Percentiles rank a stretch among this genome's conserved stretches.
Evolutionary conservation across 441 rosid species (phyloP).

Genomic region (Syzygium syzygioides): DNA sequence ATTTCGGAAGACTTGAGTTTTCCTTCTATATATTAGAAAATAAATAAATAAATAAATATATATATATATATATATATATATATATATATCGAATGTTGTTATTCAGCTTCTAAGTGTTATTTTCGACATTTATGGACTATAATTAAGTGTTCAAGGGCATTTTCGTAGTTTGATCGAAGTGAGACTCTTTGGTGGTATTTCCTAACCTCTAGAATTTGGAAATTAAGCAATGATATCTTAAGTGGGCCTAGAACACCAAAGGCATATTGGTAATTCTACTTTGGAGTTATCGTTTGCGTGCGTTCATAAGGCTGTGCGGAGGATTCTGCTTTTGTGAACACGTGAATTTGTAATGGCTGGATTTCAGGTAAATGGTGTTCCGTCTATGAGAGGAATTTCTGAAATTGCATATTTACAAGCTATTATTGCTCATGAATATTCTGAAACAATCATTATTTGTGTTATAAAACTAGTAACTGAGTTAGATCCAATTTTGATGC

Average conservation of each 20-base stretch:
- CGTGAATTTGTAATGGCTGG: background rate
- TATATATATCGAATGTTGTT: background rate
- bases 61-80: too few relatives aligned
- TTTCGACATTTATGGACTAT: background rate
- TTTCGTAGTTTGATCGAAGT: background rate
- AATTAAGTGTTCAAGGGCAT: background rate
- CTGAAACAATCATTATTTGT: fast-evolving
- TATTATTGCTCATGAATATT: background rate
- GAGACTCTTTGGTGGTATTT: background rate
- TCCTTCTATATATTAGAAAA: background rate
- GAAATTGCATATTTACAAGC: background rate
- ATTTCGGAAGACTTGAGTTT: background rate
- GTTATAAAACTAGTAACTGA: background rate
- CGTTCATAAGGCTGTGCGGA: background rate
- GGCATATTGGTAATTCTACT: background rate
- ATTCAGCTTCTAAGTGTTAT: background rate
- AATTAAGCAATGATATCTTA: background rate
- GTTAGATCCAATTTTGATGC: background rate
- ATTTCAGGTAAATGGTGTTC: fast-evolving
- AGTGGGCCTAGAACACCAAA: background rate
- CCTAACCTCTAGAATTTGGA: background rate
- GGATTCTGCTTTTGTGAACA: fast-evolving
- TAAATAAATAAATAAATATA: too few relatives aligned
- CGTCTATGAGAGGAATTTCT: fast-evolving
- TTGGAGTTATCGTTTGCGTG: background rate